A percentile compares a stretch with the other conserved stretches of the same genome.
Conservation (phyloP, 2,329 filamentous ascomycete genomes). For the Ascosphaera pollenicola region DNA sequence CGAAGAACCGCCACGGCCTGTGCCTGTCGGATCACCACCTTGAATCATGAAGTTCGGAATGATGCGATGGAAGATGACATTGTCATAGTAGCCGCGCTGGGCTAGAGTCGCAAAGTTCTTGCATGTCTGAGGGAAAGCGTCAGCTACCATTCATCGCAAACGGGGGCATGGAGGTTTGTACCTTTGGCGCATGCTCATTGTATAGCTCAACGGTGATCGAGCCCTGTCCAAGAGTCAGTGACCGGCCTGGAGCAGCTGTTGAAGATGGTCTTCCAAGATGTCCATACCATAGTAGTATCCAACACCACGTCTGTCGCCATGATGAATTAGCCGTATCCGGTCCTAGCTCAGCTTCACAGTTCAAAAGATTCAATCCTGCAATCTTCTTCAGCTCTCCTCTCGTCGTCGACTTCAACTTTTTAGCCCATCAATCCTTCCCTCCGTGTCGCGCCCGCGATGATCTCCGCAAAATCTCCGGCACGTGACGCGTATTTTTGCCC, state of each 20-base stretch:
- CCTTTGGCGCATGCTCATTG: conserved; percentile 60
- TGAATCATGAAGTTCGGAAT: conserved; percentile 96
- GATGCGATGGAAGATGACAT: conserved; percentile 73
- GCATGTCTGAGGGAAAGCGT: conserved; percentile 37
- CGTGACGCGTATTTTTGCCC: too few species aligned
- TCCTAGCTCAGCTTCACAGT: too few species aligned
- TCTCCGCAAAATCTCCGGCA: too few species aligned
- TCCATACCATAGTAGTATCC: conserved; percentile 59
- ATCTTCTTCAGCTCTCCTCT: too few species aligned
- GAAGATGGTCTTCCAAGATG: not conserved
- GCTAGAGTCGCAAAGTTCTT: conserved; percentile 68
- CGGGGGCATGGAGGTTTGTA: conserved; percentile 12
- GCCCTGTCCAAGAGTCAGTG: conserved; percentile 32
- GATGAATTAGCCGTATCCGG: not conserved
- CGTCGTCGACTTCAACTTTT: too few species aligned
- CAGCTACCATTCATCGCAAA: not conserved
- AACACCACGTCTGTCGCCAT: conserved; percentile 65
- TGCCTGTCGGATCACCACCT: conserved; percentile 83
- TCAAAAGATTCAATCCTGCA: too few species aligned
- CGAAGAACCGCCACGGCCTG: conserved; percentile 65
- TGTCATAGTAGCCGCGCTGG: conserved; percentile 69
- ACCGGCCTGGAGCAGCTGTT: conserved; percentile 1
- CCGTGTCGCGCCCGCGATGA: too few species aligned
- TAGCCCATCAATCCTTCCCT: too few species aligned
- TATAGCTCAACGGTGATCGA: conserved; percentile 77